Conservation (phyloP, 352 stramenopile genomes). For the Phytopythium ostracodes region DNA sequence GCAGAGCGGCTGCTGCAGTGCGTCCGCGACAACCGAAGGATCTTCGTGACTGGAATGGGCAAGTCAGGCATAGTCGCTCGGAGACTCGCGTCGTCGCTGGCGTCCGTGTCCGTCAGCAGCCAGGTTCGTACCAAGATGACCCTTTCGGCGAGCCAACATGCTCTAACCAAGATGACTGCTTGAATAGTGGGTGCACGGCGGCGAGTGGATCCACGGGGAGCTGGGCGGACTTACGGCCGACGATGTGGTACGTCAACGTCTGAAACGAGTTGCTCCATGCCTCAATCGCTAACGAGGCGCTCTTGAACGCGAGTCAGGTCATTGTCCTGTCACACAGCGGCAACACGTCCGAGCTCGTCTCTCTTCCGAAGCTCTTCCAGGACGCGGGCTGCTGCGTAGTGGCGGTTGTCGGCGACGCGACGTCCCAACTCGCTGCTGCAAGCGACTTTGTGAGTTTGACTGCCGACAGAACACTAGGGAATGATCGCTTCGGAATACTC, state of each 20-base stretch:
- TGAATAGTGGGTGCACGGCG: conserved; percentile 63
- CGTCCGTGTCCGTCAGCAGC: conserved; percentile 68
- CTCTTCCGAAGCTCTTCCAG: conserved; percentile 43
- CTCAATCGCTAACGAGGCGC: background rate
- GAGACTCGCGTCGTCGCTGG: conserved; percentile 62
- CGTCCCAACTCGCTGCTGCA: conserved; percentile 26
- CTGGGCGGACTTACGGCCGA: conserved; percentile 56
- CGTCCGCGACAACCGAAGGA: conserved; percentile 29
- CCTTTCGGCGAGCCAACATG: too few species aligned
- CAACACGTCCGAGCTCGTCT: conserved; percentile 51
- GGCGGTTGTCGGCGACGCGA: conserved; percentile 39
- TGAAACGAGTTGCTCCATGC: background rate
- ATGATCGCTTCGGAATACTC: too few species aligned
- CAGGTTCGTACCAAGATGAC: conserved; percentile 25
- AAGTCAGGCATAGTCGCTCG: conserved; percentile 77
- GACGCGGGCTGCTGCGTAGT: conserved; percentile 35
- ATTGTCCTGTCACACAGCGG: conserved; percentile 76
- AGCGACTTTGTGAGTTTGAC: conserved; percentile 31
- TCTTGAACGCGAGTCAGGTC: conserved; percentile 19
- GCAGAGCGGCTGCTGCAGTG: conserved; percentile 39
- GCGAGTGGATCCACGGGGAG: conserved; percentile 79
- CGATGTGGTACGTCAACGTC: conserved; percentile 39
- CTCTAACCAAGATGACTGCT: background rate
- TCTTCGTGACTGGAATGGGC: conserved; percentile 76
- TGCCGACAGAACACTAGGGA: background rate